Evolutionary conservation across 306 rosid genomes (phyloP).

Genomic region (Hippophae rhamnoides): DNA sequence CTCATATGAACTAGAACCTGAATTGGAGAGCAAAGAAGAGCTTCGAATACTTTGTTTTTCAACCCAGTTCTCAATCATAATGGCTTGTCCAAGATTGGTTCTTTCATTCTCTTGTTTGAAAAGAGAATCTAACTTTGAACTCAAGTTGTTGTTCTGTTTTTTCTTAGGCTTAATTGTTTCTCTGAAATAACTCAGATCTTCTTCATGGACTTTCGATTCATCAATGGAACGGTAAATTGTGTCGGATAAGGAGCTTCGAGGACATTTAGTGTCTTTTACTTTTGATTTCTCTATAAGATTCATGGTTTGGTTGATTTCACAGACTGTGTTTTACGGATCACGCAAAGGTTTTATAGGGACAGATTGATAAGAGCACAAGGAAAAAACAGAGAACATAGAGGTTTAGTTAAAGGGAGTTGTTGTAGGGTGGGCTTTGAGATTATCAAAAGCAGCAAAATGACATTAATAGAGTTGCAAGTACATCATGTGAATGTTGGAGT

Average conservation of each 20-base stretch:
- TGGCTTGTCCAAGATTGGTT: slow-evolving; percentile 36
- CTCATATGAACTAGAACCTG: slow-evolving; percentile 49
- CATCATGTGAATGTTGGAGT: slow-evolving; percentile 23
- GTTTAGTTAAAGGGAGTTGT: slow-evolving; percentile 24
- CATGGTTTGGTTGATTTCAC: slow-evolving; percentile 17
- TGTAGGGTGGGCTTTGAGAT: slow-evolving; percentile 46
- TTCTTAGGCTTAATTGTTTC: slow-evolving; percentile 13
- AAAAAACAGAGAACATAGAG: background rate
- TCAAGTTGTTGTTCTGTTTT: slow-evolving; percentile 16
- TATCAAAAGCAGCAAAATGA: slow-evolving; percentile 41
- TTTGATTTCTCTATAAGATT: slow-evolving; percentile 20
- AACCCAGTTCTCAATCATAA: slow-evolving; percentile 56
- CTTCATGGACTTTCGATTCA: slow-evolving; percentile 29
- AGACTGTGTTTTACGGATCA: slow-evolving; percentile 1
- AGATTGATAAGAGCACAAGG: slow-evolving; percentile 8
- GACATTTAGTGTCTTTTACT: slow-evolving; percentile 16
- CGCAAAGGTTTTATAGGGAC: slow-evolving; percentile 14
- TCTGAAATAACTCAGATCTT: slow-evolving; percentile 12
- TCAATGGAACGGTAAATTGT: slow-evolving; percentile 53
- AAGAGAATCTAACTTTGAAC: slow-evolving; percentile 1
- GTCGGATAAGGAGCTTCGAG: slow-evolving; percentile 51
- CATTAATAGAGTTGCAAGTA: slow-evolving; percentile 30
- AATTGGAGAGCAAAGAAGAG: slow-evolving; percentile 33
- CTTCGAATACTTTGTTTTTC: slow-evolving; percentile 34
- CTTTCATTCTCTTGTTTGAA: slow-evolving; percentile 11